Percentiles rank a stretch among this genome's conserved stretches.
Conservation (phyloP, 306 rosid genomes). For the Inga oerstediana region DNA sequence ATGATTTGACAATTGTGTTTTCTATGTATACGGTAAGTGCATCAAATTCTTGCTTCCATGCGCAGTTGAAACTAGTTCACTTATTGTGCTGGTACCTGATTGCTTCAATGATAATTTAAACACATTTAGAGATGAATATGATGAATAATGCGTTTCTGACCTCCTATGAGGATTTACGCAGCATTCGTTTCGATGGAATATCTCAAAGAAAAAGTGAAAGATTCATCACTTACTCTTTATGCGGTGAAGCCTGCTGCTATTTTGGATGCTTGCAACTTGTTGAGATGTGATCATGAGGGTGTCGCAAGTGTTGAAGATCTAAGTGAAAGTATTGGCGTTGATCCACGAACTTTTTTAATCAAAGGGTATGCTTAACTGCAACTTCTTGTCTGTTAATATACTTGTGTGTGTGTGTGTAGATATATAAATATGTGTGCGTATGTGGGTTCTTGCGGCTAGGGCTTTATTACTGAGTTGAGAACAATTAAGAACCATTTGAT, state of each 20-base stretch:
- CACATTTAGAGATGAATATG: not conserved
- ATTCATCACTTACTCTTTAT: constrained; percentile 38
- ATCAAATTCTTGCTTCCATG: not conserved
- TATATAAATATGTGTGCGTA: not conserved
- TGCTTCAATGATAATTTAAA: not conserved
- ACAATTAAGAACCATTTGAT: not conserved
- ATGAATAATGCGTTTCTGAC: constrained; percentile 20
- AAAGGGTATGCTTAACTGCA: constrained; percentile 28
- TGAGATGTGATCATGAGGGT: constrained; percentile 42
- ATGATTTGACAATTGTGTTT: no score
- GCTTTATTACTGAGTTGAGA: not conserved
- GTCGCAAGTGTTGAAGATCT: constrained; percentile 54
- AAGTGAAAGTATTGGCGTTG: constrained; percentile 25
- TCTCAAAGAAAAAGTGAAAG: constrained; percentile 51
- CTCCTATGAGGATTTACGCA: constrained; percentile 31
- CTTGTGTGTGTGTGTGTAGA: not conserved
- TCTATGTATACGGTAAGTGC: no score
- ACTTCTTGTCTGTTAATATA: not conserved
- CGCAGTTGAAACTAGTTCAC: not conserved
- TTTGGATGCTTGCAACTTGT: constrained; percentile 55
- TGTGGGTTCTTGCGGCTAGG: not conserved
- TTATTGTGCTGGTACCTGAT: not conserved
- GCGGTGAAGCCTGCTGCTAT: constrained; percentile 31
- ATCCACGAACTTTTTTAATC: constrained; percentile 20
- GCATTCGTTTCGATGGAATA: constrained; percentile 67